Conservation (phyloP, 2,329 filamentous ascomycete genomes). For the Incumbomyces lentus region DNA sequence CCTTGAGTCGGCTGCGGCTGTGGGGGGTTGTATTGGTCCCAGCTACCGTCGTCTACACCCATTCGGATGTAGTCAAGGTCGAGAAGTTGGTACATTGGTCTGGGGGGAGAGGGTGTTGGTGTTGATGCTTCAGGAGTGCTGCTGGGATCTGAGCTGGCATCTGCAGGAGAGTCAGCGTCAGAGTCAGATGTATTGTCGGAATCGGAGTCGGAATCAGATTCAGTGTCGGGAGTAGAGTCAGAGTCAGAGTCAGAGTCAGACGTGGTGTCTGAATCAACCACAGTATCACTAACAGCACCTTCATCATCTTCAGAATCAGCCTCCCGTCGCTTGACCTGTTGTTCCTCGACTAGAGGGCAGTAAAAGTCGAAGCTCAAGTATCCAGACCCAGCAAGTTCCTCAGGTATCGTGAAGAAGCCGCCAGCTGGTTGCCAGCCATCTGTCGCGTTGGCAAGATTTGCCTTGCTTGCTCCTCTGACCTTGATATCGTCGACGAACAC, state of each 20-base stretch:
- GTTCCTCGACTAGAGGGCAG: neutral
- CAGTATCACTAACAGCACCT: too few species aligned
- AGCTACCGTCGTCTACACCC: slow-evolving; percentile 7
- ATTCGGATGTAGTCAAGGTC: slow-evolving; percentile 8
- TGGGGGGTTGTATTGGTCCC: slow-evolving; percentile 1
- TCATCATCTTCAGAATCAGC: neutral
- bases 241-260: too few species aligned
- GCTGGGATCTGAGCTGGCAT: neutral
- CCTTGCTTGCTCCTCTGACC: neutral
- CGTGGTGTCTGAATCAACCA: too few species aligned
- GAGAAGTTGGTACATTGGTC: neutral
- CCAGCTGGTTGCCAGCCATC: slow-evolving; percentile 1
- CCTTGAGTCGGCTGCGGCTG: neutral
- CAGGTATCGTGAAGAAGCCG: slow-evolving; percentile 3
- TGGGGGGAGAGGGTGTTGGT: neutral
- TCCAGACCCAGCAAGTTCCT: neutral
- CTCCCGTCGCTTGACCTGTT: neutral
- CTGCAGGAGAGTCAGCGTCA: neutral
- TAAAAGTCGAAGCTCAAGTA: slow-evolving; percentile 3
- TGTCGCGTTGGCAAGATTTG: neutral
- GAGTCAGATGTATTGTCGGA: too few species aligned
- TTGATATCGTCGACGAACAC: neutral
- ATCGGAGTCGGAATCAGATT: too few species aligned
- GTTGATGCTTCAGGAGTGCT: neutral
- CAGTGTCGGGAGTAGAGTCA: too few species aligned